Evolutionary conservation across 768 basidiomycete genomes (phyloP).

Genomic region (Calocera viscosa): DNA sequence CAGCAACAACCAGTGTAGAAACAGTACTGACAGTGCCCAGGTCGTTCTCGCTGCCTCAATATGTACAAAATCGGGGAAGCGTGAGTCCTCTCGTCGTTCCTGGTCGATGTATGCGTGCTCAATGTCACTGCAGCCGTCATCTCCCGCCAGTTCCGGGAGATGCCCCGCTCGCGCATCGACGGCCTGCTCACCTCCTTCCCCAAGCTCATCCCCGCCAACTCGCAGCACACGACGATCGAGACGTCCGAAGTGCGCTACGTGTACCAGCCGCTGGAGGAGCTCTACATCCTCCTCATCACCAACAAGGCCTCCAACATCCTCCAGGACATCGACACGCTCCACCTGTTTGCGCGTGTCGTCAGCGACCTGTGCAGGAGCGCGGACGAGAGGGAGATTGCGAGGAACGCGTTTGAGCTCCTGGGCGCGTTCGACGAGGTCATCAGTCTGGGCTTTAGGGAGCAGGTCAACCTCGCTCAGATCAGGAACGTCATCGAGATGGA

Average conservation of each 20-base stretch:
- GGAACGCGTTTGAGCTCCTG: constrained; percentile 84
- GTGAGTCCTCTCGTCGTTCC: constrained; percentile 33
- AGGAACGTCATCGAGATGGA: constrained; percentile 37
- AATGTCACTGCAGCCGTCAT: constrained; percentile 59
- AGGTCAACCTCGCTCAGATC: constrained; percentile 34
- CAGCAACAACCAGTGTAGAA: neutral
- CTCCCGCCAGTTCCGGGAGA: constrained; percentile 89
- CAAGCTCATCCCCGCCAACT: constrained; percentile 88
- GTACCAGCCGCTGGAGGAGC: constrained; percentile 90
- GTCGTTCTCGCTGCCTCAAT: constrained; percentile 90
- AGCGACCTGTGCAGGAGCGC: constrained; percentile 79
- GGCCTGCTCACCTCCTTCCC: constrained; percentile 94
- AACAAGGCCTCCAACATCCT: constrained; percentile 98
- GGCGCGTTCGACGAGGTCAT: constrained; percentile 96
- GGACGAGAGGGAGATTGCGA: constrained; percentile 79
- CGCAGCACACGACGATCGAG: constrained; percentile 93
- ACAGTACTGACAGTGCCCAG: constrained; percentile 29
- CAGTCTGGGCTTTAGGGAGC: constrained; percentile 54
- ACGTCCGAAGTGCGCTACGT: constrained; percentile 92
- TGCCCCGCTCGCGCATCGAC: constrained; percentile 85
- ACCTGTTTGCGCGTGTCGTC: constrained; percentile 85
- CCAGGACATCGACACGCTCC: constrained; percentile 93
- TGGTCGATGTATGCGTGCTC: neutral
- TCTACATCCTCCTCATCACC: constrained; percentile 94
- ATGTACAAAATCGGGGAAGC: constrained; percentile 89